Evolutionary conservation across 2,329 filamentous ascomycete genomes (phyloP), one percentile per base, ranked within the genome.

Genomic region (Diplodia scrobiculata): DNA sequence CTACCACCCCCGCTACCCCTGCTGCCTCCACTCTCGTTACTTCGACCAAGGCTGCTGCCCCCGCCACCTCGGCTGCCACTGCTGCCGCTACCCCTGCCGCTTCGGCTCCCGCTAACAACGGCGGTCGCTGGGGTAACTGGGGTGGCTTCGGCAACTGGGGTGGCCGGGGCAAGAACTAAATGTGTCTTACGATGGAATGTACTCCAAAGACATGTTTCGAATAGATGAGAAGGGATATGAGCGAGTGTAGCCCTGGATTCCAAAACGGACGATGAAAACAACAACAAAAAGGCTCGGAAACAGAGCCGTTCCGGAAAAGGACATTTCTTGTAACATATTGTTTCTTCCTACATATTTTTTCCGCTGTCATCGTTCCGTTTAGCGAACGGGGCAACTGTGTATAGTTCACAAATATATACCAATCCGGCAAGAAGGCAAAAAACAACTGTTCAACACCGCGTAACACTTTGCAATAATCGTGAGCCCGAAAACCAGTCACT

Each of bases 11-110:
- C 3, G 32, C 32, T 5, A 65, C 50, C 25, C 19, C 62, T 10
- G 36, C 63, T n/a, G 41, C 13, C n/a, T 54, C 62, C 4, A 64
- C 62, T n/a, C 48, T 54, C 5, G 50, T 64, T n/a, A 62, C 58
- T 25, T 62, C 58, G 29, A 47, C 58, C 29, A 62, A 32, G 58
- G 17, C 41, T 17, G 52, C 29, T 9, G 25, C 58, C 17, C 41
- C 58, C 25, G 38, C 55, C n/a, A 19, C 63, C 9, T 32, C 62
- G 10, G 21, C 51, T 17, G 13, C 29, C 1, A 4, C 58, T 27
- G 29, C 29, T 29, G 5, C 58, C 21, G 5, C 58, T 25, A 11
- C 58, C 17, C 11, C 58, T 25, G 7, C 58, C 17, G 5, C 58
- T 13, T 48, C 41, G 2, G 38, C 58, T 7, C 1, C 58, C 19